phyloP scores from a whole-genome alignment of 2,329 filamentous ascomycete genomes.

The Lojkania enalia region DNA sequence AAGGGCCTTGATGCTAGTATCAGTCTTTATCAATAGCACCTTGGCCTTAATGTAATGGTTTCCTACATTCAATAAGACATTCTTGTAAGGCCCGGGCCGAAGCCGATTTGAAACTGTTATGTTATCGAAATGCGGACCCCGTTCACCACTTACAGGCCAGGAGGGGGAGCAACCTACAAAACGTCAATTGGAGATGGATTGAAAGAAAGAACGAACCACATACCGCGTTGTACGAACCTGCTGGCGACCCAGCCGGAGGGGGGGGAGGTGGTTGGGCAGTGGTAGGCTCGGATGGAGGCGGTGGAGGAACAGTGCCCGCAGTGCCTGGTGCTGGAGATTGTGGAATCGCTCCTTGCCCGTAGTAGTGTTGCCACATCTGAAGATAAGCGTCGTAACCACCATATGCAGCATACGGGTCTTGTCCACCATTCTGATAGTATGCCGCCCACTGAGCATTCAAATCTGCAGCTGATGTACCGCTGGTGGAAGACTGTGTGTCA shows the following conservation, averaged over 20 bases:
- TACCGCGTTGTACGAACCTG: slow-evolving; percentile 41
- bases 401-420: slow-evolving; percentile 87
- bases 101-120: too few relatives aligned
- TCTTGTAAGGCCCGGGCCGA: too few relatives aligned
- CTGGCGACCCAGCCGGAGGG: slow-evolving; percentile 39
- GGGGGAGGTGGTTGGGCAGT: slow-evolving; percentile 32
- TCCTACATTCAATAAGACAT: too few relatives aligned
- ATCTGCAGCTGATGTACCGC: slow-evolving; percentile 46
- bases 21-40: too few relatives aligned
- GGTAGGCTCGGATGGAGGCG: slow-evolving; percentile 32
- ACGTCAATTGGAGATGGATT: background rate
- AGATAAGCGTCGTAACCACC: slow-evolving; percentile 65
- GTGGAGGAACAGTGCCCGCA: slow-evolving; percentile 33
- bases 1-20: too few relatives aligned
- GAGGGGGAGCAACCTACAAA: slow-evolving; percentile 35
- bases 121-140: too few relatives aligned
- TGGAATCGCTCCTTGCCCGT: slow-evolving; percentile 3
- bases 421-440: slow-evolving; percentile 43
- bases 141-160: slow-evolving; percentile 39
- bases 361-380: slow-evolving; percentile 37
- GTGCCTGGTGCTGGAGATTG: slow-evolving; percentile 1
- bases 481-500: slow-evolving; percentile 44
- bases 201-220: slow-evolving; percentile 11
- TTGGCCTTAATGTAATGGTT: too few relatives aligned
- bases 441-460: slow-evolving; percentile 80